A percentile compares a stretch with the other conserved stretches of the same genome.
Conservation (phyloP, 2,329 filamentous ascomycete genomes). For the Alternaria panax region DNA sequence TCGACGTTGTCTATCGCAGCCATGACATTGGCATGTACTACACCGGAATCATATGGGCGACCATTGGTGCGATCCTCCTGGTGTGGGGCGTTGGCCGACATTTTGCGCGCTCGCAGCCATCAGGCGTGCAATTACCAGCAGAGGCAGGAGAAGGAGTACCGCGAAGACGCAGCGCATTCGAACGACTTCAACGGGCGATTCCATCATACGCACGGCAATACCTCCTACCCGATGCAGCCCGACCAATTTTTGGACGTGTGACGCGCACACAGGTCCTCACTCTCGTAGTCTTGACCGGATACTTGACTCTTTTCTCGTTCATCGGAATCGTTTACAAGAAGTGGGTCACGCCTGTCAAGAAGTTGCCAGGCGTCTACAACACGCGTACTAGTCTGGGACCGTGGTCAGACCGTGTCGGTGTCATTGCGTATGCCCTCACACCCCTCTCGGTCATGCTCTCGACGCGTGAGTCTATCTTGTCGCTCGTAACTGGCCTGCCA, state of each 20-base stretch:
- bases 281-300: constrained; percentile 64
- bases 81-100: constrained; percentile 52
- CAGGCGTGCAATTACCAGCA: constrained; percentile 34
- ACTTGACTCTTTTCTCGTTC: constrained; percentile 70
- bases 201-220: constrained; percentile 57
- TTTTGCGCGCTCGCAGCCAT: constrained; percentile 35
- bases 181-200: constrained; percentile 47
- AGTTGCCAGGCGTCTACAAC: constrained; percentile 62
- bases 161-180: constrained; percentile 30
- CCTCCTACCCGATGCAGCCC: constrained; percentile 67
- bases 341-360: constrained; percentile 74
- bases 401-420: constrained; percentile 73
- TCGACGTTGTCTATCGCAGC: constrained; percentile 62
- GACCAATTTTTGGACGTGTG: constrained; percentile 69
- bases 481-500: constrained; percentile 73
- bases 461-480: constrained; percentile 74
- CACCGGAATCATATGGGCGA: constrained; percentile 64
- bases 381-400: constrained; percentile 71
- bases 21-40: constrained; percentile 65
- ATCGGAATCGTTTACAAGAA: constrained; percentile 71
- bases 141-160: constrained; percentile 31
- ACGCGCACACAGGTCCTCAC: constrained; percentile 73
- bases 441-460: constrained; percentile 72
- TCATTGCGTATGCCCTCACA: constrained; percentile 76
- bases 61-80: constrained; percentile 58